Conservation (phyloP, 306 rosid genomes). For the Prunus davidiana region DNA sequence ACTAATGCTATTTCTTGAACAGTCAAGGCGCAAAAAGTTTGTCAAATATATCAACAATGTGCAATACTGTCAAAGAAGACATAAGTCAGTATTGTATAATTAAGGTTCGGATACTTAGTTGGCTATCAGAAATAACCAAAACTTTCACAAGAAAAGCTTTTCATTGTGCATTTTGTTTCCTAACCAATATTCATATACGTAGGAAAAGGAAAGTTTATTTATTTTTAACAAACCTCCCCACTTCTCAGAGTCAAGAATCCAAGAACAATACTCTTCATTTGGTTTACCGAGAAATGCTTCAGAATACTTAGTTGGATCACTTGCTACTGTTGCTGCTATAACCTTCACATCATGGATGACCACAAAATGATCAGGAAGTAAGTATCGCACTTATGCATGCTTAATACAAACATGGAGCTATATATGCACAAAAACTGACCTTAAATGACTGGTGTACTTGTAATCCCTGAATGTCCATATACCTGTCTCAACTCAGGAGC, state of each 20-base stretch:
- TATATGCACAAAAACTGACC: not conserved
- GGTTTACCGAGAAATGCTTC: slow-evolving; percentile 95
- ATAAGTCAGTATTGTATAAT: not conserved
- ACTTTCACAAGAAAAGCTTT: not conserved
- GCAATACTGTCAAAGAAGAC: not conserved
- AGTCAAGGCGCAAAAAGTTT: too few relatives aligned
- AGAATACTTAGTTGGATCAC: slow-evolving; percentile 42
- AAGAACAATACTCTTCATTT: slow-evolving; percentile 73
- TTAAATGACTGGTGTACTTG: not conserved
- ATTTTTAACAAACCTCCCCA: slow-evolving; percentile 86
- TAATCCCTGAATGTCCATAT: not conserved
- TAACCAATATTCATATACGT: not conserved
- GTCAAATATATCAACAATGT: not conserved
- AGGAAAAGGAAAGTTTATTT: not conserved
- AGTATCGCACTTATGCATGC: not conserved
- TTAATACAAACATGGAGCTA: not conserved
- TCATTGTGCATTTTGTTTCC: not conserved
- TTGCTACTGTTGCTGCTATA: slow-evolving; percentile 87
- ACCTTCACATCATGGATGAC: slow-evolving; percentile 45
- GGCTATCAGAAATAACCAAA: not conserved
- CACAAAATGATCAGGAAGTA: not conserved
- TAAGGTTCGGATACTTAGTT: not conserved
- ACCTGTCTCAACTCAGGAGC: slow-evolving; percentile 90
- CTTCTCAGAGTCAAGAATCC: slow-evolving; percentile 90
- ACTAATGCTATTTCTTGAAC: slow-evolving; percentile 40